Base-by-base conservation (phyloP, 805 yeast genomes). In the Saccharomyces paradoxus region DNA sequence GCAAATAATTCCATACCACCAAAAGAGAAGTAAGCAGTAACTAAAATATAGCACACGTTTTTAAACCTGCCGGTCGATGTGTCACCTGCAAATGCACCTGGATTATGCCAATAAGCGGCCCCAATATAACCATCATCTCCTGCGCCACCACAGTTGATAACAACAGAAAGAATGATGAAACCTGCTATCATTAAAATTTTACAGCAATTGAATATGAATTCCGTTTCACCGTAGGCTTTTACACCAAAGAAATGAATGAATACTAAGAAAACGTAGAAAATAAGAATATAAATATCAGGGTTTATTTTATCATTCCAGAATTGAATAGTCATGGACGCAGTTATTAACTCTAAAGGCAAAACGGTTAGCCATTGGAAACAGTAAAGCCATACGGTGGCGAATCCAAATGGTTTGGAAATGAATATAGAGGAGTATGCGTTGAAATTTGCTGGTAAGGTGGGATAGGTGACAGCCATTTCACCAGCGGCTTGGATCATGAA, bases 321-420 rank as follows among this genome's bases (percentile, higher is more conserved):
- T 60, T 74, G 67, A 46, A 81, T 72, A 4, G 82, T 74, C 58
- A 82, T 72, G 4, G 83, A 73, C 3, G 84, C 81, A 1, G 86
- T 83, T 47, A 81, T 81, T 54, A 83, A 72, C 63, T 84, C 89
- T 55, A 84, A 73, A 0, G 90, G 89, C 51, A 84, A 71, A 32
- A 83, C 76, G 17, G 83, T 83, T 24, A 82, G 68, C 82, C 83
- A 81, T 65, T 82, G 85, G 59, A 84, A 69, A 52, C 79, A 81
- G 61, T 83, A 84, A 67, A 82, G 79, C 86, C 87, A 82, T 47
- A 86, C 87, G 67, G 84, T 81, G 53, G 89, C 85, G 65, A 84
- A 84, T 7, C 89, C 89, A 69, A 82, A 77, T 31, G 87, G 80
- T 30, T 84, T 84, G 53, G 85, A 88, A 48, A 84, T 72, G 59